These are phyloP conservation scores for Collybia sp. DNA, from an alignment of 768 basidiomycete species.

Conservation along the genomic window DNA sequence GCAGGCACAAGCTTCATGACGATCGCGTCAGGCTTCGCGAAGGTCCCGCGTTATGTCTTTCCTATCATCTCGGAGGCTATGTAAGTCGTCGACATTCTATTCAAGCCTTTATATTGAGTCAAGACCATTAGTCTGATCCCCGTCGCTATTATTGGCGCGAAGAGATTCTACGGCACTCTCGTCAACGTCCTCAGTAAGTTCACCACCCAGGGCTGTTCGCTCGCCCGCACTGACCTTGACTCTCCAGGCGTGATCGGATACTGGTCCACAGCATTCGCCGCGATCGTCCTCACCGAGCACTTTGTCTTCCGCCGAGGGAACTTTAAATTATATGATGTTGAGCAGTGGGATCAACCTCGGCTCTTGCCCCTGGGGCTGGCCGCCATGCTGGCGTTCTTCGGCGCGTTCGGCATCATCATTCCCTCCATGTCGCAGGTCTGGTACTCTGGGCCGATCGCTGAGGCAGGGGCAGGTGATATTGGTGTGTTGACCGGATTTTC, in stretches of 20 bases:
- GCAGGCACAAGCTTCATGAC: constrained; percentile 63
- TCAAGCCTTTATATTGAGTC: too few relatives aligned
- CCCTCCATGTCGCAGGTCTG: constrained; percentile 70
- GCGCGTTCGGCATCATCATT: constrained; percentile 52
- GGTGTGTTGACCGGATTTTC: constrained; percentile 61
- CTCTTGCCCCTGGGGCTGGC: constrained; percentile 60
- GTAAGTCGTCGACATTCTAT: constrained; percentile 32
- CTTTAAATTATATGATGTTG: constrained; percentile 43
- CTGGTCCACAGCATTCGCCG: constrained; percentile 53
- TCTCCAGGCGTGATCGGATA: constrained; percentile 44
- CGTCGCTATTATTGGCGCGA: constrained; percentile 64
- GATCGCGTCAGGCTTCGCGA: constrained; percentile 45
- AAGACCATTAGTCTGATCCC: constrained; percentile 49
- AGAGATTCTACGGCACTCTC: constrained; percentile 58
- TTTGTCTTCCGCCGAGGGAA: constrained; percentile 51
- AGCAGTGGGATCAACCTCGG: constrained; percentile 49
- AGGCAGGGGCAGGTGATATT: constrained; percentile 58
- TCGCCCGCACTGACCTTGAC: not conserved
- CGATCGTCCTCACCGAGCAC: constrained; percentile 64
- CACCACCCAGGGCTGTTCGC: not conserved
- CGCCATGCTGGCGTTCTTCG: constrained; percentile 45
- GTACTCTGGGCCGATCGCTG: constrained; percentile 67
- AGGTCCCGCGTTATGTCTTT: constrained; percentile 67
- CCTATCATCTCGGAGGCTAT: constrained; percentile 61
- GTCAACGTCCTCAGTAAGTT: constrained; percentile 58